A percentile compares a stretch with the other conserved stretches of the same genome.
Evolutionary conservation across 305 asterid genomes (phyloP).

Genomic region (Nicotiana rustica): DNA sequence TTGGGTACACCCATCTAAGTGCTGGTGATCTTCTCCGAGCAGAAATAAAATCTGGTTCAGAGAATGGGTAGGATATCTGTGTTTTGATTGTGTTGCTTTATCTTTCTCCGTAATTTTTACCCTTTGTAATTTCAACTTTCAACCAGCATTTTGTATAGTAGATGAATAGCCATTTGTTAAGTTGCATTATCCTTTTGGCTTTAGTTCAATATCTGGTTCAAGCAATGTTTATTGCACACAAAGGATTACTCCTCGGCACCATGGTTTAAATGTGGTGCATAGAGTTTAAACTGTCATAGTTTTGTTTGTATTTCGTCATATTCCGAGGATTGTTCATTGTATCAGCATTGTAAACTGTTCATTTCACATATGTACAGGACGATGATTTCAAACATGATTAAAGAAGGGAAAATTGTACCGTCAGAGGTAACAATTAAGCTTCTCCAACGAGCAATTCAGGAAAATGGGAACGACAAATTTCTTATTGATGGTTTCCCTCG

Average conservation of each 20-base stretch:
- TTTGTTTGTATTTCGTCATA: neutral
- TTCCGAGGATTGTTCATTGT: neutral
- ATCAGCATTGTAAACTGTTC: neutral
- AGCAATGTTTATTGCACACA: slow-evolving; percentile 21
- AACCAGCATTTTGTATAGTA: neutral
- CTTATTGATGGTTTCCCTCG: slow-evolving; percentile 98
- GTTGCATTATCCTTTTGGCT: neutral
- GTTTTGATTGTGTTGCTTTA: neutral
- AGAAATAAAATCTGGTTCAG: slow-evolving; percentile 90
- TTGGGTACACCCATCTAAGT: slow-evolving; percentile 93
- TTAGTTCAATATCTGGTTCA: slow-evolving; percentile 7
- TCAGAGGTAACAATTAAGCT: slow-evolving; percentile 92
- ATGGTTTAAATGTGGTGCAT: slow-evolving; percentile 10
- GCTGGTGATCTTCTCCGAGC: slow-evolving; percentile 97
- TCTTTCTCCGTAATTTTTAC: neutral
- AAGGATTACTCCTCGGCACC: slow-evolving; percentile 12
- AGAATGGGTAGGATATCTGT: slow-evolving; percentile 71
- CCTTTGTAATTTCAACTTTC: neutral
- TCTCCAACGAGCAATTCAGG: slow-evolving; percentile 80
- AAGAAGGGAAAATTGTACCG: slow-evolving; percentile 95
- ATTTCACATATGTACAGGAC: slow-evolving; percentile 55
- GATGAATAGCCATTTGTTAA: neutral
- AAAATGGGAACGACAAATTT: slow-evolving; percentile 81
- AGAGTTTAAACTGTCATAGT: neutral
- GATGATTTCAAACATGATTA: slow-evolving; percentile 93